Conservation (phyloP, 768 basidiomycete species). For the Melanogaster broomeanus region DNA sequence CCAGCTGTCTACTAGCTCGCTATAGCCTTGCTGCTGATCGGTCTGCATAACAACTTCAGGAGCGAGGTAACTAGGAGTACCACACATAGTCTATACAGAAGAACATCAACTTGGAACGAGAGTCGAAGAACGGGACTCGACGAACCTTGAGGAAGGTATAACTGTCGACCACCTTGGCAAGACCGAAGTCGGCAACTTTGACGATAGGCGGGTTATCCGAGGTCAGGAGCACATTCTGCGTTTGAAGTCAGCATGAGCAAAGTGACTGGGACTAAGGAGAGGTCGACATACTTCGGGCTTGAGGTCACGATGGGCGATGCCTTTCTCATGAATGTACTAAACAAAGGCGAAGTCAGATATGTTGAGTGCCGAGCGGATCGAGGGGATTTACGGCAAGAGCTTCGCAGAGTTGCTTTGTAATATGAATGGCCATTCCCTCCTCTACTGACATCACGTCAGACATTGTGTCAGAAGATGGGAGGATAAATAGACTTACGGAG, state of each 20-base stretch:
- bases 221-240: conserved; percentile 83
- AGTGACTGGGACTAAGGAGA: conserved; percentile 1
- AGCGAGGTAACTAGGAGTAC: conserved; percentile 92
- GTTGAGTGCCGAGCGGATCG: not conserved
- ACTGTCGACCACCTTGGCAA: conserved; percentile 89
- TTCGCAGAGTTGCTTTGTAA: conserved; percentile 83
- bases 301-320: conserved; percentile 90
- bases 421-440: conserved; percentile 60
- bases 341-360: conserved; percentile 2
- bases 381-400: conserved; percentile 60
- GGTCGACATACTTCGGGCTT: conserved; percentile 71
- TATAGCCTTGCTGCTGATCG: conserved; percentile 67
- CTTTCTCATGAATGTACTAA: conserved; percentile 68
- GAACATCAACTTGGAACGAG: not conserved
- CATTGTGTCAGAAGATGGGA: not conserved
- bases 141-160: conserved; percentile 74
- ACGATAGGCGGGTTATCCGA: conserved; percentile 63
- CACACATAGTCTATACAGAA: conserved; percentile 82
- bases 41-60: conserved; percentile 82
- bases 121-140: not conserved
- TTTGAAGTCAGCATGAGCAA: not conserved
- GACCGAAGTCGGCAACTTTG: conserved; percentile 95
- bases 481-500: conserved; percentile 48
- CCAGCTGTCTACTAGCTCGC: conserved; percentile 92
- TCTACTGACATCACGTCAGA: conserved; percentile 30